These are phyloP conservation scores for Alnus glutinosa DNA, from an alignment of 306 rosid genomes.

Conservation along the genomic window DNA sequence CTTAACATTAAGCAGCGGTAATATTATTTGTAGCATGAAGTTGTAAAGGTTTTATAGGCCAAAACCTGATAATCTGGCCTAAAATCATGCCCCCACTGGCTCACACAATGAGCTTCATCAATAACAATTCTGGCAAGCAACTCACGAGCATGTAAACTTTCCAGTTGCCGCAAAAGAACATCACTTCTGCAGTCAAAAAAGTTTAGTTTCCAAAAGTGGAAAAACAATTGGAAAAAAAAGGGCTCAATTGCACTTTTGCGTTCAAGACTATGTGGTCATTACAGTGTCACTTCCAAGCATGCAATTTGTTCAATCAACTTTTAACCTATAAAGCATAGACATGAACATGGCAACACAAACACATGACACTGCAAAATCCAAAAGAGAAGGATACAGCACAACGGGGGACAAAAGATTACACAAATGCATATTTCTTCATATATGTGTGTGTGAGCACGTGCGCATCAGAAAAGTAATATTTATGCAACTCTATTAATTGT, in stretches of 20 bases:
- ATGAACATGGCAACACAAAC: too few species aligned
- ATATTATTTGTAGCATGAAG: slow-evolving; percentile 1
- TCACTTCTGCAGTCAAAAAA: slow-evolving; percentile 71
- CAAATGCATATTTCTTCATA: neutral
- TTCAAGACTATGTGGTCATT: neutral
- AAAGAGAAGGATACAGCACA: neutral
- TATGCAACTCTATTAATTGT: neutral
- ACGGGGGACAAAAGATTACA: neutral
- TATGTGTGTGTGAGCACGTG: neutral
- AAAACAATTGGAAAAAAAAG: neutral
- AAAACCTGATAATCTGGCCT: slow-evolving; percentile 98
- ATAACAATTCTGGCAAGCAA: slow-evolving; percentile 93
- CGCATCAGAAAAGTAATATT: neutral
- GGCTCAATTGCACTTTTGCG: neutral
- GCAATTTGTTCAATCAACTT: neutral
- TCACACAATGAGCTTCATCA: slow-evolving; percentile 99
- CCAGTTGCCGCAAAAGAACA: slow-evolving; percentile 76
- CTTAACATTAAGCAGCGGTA: slow-evolving; percentile 23
- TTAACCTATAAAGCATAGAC: neutral
- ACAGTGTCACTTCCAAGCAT: neutral
- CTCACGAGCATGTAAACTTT: slow-evolving; percentile 76
- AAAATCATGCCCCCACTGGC: slow-evolving; percentile 99
- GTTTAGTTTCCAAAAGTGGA: slow-evolving; percentile 11
- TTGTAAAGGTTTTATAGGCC: slow-evolving; percentile 25
- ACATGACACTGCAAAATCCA: too few species aligned